These are phyloP conservation scores for Craterostigma plantagineum DNA, from an alignment of 257 asterid genomes.

Conservation along the genomic window DNA sequence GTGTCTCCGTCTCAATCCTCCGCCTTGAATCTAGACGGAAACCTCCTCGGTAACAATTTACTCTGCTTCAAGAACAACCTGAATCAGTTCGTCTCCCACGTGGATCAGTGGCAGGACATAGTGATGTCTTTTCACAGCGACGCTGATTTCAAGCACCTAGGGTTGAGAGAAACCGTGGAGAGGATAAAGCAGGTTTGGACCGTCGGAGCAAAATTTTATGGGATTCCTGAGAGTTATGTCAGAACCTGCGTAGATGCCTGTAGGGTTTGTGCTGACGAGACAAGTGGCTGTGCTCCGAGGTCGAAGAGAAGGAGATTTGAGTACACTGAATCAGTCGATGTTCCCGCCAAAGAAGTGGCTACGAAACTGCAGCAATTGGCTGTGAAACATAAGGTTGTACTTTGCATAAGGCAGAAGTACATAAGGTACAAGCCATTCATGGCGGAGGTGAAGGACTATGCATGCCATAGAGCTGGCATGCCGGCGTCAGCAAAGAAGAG, in stretches of 20 bases:
- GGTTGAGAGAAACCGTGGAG: constrained; percentile 69
- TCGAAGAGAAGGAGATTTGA: constrained; percentile 83
- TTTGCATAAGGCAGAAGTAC: constrained; percentile 84
- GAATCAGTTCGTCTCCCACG: constrained; percentile 66
- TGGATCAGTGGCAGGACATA: constrained; percentile 93
- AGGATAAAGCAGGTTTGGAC: constrained; percentile 89
- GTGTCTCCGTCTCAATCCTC: constrained; percentile 2
- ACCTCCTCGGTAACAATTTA: constrained; percentile 22
- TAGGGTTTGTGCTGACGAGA: constrained; percentile 66
- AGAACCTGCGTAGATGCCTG: constrained; percentile 67
- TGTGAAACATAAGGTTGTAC: constrained; percentile 75
- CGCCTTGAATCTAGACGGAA: constrained; percentile 8
- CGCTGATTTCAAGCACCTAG: constrained; percentile 67
- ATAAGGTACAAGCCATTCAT: constrained; percentile 92
- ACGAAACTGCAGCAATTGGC: constrained; percentile 74
- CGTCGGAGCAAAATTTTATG: constrained; percentile 95
- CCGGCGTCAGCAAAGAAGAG: constrained; percentile 77
- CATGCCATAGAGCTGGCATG: constrained; percentile 94
- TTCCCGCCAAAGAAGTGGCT: constrained; percentile 90
- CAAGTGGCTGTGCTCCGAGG: constrained; percentile 74
- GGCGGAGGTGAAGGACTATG: constrained; percentile 98
- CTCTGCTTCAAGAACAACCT: constrained; percentile 83
- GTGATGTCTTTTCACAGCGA: constrained; percentile 70
- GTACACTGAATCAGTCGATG: constrained; percentile 78
- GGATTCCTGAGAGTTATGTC: constrained; percentile 89